Base-by-base conservation (phyloP, 768 basidiomycete species). In the Mycena albidolilacea region DNA sequence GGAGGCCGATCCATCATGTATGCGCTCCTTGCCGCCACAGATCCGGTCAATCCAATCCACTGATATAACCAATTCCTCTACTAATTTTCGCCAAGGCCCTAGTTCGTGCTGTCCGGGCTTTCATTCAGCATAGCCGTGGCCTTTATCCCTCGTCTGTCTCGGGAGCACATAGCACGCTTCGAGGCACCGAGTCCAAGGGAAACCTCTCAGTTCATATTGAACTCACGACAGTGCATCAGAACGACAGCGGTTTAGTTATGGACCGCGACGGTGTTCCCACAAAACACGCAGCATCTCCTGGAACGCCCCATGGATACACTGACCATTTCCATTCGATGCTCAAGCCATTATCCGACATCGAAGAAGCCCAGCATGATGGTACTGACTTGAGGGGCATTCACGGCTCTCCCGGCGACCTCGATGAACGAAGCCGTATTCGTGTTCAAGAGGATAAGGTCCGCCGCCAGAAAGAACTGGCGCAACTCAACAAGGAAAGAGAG, bases 1-100 rank as follows among this genome's bases (percentile, higher is more conserved):
- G 74, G 74, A 10, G 74, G 74, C 14, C 70, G 74, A 23, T 35
- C 74, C 15, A 64, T 76, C 21, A 30, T 76, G 4, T 76, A 76
- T 48, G 72, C 63, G 3, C 59, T 69, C 8, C 64, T 76, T 5
- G 64, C 75, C 8, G 68, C 68, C 21, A 52, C 68, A 1, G 75
- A 76, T 59, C 75, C 75, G 39, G 75, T 76, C 23, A 17, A 72
- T 71, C 50, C 10, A 2, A n/a, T 2, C 7, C 5, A 30, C 9
- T 10, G 19, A 15, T 15, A 39, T 17, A 14, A 1, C 11, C 15
- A 7, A 17, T n/a, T 38, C 14, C 15, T 35, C 12, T n/a, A 9
- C 46, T 21, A 5, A 46, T 7, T 1, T 14, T 4, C 3, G 7
- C 5, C 11, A 3, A 68, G 67, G 67, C 67, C 3, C 44, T 68